A percentile compares a stretch with the other conserved stretches of the same genome.
Conservation (phyloP, 768 basidiomycete genomes). For the Hirschioporus abietinus region DNA sequence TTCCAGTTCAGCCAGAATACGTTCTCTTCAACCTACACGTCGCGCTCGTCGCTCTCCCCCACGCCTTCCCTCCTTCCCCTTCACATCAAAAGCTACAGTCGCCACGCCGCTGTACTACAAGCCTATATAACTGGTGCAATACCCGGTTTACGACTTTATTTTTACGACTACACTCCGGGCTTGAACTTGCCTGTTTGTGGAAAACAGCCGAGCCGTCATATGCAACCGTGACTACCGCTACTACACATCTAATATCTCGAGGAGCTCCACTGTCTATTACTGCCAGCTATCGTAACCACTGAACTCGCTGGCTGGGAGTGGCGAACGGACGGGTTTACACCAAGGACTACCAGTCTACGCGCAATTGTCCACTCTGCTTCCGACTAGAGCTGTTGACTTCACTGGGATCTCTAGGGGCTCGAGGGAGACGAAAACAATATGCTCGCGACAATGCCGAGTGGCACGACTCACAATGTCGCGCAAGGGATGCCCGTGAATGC, state of each 20-base stretch:
- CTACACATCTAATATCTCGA: background rate
- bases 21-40: background rate
- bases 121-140: background rate
- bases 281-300: background rate
- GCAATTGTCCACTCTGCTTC: background rate
- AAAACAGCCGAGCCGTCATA: background rate
- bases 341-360: background rate
- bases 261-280: background rate
- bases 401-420: background rate
- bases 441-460: conserved; percentile 1
- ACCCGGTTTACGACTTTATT: background rate
- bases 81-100: background rate
- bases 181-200: background rate
- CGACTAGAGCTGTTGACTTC: background rate
- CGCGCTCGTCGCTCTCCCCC: background rate
- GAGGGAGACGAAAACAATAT: background rate
- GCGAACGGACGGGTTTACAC: background rate
- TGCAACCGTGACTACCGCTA: background rate
- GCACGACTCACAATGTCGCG: background rate
- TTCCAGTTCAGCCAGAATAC: background rate
- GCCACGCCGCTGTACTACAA: background rate
- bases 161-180: background rate
- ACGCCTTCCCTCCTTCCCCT: background rate
- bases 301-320: background rate
- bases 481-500: background rate